Evolutionary conservation across 371 early-diverging fungal genomes (phyloP).

Genomic region (Capillidium rhysosporum): DNA sequence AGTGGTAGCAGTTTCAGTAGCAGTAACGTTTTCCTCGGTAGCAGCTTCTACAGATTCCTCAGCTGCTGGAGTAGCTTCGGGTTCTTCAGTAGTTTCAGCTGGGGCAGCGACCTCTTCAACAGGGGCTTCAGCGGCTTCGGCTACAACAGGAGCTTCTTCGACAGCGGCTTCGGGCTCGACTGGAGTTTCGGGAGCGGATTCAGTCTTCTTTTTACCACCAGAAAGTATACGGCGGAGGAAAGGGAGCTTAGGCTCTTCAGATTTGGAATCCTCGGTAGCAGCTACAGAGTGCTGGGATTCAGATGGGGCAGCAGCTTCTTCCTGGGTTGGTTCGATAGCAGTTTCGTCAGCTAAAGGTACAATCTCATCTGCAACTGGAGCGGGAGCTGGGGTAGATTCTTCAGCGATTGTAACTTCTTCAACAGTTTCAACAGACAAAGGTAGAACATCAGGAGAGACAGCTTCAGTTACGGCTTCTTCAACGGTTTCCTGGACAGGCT

Average conservation of each 20-base stretch:
- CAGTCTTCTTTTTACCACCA: background rate
- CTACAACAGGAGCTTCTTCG: slow-evolving; percentile 1
- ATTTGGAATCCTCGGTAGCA: too few species aligned
- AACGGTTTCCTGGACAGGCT: background rate
- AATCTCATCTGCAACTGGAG: background rate
- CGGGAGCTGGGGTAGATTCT: background rate
- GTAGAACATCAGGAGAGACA: background rate
- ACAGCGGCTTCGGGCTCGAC: background rate
- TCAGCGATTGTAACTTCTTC: background rate
- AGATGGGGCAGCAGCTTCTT: background rate
- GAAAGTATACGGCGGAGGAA: background rate
- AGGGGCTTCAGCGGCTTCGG: background rate
- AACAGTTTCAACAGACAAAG: background rate
- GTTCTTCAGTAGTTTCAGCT: background rate
- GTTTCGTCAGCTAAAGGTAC: background rate
- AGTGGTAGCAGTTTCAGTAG: slow-evolving; percentile 5
- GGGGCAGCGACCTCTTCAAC: background rate
- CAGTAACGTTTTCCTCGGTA: too few species aligned
- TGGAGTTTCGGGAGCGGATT: background rate
- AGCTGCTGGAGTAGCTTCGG: too few species aligned
- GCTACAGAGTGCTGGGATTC: background rate
- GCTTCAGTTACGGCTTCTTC: background rate
- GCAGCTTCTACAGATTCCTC: background rate
- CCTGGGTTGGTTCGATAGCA: background rate
- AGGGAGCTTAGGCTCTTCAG: background rate